Evolutionary conservation across 345 rosid genomes (phyloP).

Genomic region (Psidium guajava): DNA sequence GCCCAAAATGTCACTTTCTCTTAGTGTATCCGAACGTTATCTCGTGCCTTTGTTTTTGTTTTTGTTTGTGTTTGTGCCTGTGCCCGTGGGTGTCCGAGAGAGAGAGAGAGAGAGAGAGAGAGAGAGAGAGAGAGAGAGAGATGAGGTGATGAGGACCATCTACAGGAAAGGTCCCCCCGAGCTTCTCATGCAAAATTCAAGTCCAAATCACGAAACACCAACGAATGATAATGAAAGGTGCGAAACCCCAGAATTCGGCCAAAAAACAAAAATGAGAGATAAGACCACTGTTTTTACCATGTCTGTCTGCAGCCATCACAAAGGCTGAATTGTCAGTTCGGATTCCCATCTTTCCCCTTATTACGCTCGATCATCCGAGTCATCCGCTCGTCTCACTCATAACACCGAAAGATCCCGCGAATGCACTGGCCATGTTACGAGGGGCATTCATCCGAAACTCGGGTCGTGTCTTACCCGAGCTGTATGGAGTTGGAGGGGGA

Average conservation of each 20-base stretch:
- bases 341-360: background rate
- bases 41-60: background rate
- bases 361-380: background rate
- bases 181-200: background rate
- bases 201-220: background rate
- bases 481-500: background rate
- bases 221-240: background rate
- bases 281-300: background rate
- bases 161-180: background rate
- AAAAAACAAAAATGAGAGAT: background rate
- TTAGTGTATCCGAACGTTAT: background rate
- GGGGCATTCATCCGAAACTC: background rate
- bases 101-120: background rate
- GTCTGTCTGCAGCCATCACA: background rate
- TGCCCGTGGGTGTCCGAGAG: background rate
- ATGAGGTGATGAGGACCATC: background rate
- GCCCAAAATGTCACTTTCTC: background rate
- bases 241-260: background rate
- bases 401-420: background rate
- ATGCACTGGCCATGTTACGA: background rate
- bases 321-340: background rate
- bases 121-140: background rate
- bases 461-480: background rate
- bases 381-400: background rate
- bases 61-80: background rate